Percentiles rank a stretch among this genome's conserved stretches.
Evolutionary conservation across 495 filamentous ascomycete species (phyloP).

Genomic region (Lichina pygmaea): DNA sequence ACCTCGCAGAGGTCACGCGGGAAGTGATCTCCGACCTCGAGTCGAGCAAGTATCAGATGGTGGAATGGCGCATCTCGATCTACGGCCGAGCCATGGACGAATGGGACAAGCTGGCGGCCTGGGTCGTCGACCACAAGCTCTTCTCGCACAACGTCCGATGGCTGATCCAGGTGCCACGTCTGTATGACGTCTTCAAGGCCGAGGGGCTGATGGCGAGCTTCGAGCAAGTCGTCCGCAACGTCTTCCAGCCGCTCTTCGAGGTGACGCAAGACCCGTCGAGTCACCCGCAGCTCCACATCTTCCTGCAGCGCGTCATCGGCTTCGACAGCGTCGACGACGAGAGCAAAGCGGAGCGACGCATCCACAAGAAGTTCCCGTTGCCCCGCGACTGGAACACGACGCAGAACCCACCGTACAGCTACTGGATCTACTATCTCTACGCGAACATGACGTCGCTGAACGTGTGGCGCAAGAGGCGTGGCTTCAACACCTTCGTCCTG

Average conservation of each 20-base stretch:
- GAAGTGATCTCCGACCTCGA: slow-evolving; percentile 96
- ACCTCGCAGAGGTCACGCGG: slow-evolving; percentile 89
- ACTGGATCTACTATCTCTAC: slow-evolving; percentile 96
- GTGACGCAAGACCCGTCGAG: slow-evolving; percentile 66
- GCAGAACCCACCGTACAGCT: slow-evolving; percentile 93
- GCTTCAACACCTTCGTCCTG: slow-evolving; percentile 87
- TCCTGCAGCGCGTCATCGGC: slow-evolving; percentile 81
- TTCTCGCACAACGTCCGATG: slow-evolving; percentile 94
- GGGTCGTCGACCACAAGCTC: slow-evolving; percentile 97
- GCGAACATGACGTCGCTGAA: slow-evolving; percentile 87
- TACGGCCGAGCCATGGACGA: slow-evolving; percentile 80
- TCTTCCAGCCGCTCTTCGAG: slow-evolving; percentile 87
- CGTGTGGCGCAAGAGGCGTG: slow-evolving; percentile 62
- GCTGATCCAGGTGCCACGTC: slow-evolving; percentile 82
- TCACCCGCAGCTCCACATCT: slow-evolving; percentile 83
- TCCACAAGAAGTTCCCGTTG: slow-evolving; percentile 81
- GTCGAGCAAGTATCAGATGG: slow-evolving; percentile 98
- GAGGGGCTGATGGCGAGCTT: slow-evolving; percentile 66
- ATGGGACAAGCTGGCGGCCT: slow-evolving; percentile 93
- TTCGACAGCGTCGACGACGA: slow-evolving; percentile 97
- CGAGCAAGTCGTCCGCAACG: slow-evolving; percentile 70
- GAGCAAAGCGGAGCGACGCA: slow-evolving; percentile 76
- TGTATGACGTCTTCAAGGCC: slow-evolving; percentile 88
- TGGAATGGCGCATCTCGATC: slow-evolving; percentile 93
- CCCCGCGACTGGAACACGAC: slow-evolving; percentile 68